phyloP scores from a whole-genome alignment of 805 yeast species.

The Peterozyma toletana region DNA sequence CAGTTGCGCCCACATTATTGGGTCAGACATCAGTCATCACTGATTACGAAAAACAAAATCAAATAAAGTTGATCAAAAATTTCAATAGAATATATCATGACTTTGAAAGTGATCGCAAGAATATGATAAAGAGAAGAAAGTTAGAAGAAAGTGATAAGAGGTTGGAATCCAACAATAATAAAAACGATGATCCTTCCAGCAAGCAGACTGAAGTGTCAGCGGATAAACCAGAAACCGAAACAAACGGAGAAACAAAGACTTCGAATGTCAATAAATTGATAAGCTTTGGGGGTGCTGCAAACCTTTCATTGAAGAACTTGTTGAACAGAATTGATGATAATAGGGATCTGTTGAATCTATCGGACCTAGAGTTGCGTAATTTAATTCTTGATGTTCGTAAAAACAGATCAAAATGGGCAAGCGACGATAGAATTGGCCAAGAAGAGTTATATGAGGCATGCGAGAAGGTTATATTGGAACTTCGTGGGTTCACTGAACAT shows the following conservation, averaged over 20 bases:
- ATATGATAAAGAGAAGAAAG: conserved; percentile 65
- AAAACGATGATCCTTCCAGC: conserved; percentile 13
- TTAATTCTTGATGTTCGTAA: conserved; percentile 89
- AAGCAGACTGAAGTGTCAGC: conserved; percentile 11
- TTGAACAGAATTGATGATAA: conserved; percentile 71
- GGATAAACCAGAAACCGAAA: conserved; percentile 9
- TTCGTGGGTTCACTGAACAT: conserved; percentile 90
- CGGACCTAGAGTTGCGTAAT: conserved; percentile 78
- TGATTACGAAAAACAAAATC: conserved; percentile 31
- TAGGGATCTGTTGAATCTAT: conserved; percentile 65
- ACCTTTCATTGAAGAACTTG: conserved; percentile 71
- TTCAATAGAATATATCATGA: conserved; percentile 70
- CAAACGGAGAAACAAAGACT: conserved; percentile 15
- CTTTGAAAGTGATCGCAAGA: conserved; percentile 71
- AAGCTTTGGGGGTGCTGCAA: conserved; percentile 57
- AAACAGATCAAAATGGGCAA: conserved; percentile 96
- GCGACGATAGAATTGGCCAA: conserved; percentile 91
- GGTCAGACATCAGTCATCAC: conserved; percentile 31
- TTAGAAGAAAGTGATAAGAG: conserved; percentile 77
- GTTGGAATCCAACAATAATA: conserved; percentile 32
- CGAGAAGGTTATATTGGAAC: conserved; percentile 86
- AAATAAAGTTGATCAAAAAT: conserved; percentile 41
- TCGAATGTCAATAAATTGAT: conserved; percentile 20
- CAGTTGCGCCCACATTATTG: conserved; percentile 13
- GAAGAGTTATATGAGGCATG: conserved; percentile 97